phyloP scores from a whole-genome alignment of 2,329 filamentous ascomycete species.

The Macrophomina phaseolina region DNA sequence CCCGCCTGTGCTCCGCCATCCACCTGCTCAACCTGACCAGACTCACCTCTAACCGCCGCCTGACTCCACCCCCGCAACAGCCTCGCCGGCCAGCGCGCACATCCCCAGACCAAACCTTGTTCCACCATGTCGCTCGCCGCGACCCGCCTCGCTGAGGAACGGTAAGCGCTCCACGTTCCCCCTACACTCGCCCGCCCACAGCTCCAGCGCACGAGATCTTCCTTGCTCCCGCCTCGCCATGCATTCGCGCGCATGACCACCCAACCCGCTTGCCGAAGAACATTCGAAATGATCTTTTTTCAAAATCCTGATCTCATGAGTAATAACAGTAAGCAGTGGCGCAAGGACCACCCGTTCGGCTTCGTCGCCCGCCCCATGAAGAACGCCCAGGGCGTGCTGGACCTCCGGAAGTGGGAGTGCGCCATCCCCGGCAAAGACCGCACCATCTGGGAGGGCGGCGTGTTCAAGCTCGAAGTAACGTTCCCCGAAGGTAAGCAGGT shows the following conservation, averaged over 20 bases:
- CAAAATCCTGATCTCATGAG: conserved; percentile 33
- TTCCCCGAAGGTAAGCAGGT: conserved; percentile 82
- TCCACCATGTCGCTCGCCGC: conserved; percentile 80
- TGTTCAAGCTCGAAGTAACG: conserved; percentile 91
- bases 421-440: conserved; percentile 95
- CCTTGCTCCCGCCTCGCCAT: neutral
- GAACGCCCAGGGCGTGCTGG: conserved; percentile 78
- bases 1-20: neutral
- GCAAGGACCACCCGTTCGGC: conserved; percentile 94
- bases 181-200: neutral
- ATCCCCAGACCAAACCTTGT: conserved; percentile 13
- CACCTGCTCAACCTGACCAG: conserved; percentile 1
- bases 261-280: neutral
- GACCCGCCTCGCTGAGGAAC: conserved; percentile 72
- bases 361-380: conserved; percentile 92
- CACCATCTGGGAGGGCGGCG: conserved; percentile 96
- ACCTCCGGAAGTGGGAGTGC: conserved; percentile 96
- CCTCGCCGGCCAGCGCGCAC: conserved; percentile 4
- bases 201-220: neutral
- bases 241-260: neutral
- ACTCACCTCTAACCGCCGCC: conserved; percentile 23
- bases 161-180: conserved; percentile 33
- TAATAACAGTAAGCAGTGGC: conserved; percentile 83
- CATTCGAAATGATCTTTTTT: neutral
- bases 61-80: neutral